phyloP scores from a whole-genome alignment of 2,329 filamentous ascomycete species.

The Pseudogymnoascus sp. region DNA sequence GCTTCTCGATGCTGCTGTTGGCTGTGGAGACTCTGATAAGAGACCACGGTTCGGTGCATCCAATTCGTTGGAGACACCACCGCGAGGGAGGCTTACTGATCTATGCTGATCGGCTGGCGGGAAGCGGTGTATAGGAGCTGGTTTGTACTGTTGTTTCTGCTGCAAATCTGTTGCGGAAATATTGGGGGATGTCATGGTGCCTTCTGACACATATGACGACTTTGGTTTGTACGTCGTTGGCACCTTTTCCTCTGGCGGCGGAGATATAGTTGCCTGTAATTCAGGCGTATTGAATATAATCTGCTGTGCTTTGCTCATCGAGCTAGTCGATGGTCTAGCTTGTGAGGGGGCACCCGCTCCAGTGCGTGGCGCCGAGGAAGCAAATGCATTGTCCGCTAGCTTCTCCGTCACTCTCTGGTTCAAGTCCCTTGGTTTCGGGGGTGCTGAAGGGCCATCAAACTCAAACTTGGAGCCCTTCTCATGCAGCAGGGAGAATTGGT shows the following conservation, averaged over 20 bases:
- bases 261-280: conserved; percentile 42
- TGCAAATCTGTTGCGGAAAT: conserved; percentile 29
- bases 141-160: conserved; percentile 17
- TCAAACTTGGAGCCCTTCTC: conserved; percentile 79
- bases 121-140: conserved; percentile 24
- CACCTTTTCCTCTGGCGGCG: conserved; percentile 27
- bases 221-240: conserved; percentile 17
- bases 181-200: conserved; percentile 69
- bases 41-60: conserved; percentile 15
- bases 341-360: conserved; percentile 11
- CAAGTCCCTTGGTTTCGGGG: conserved; percentile 45
- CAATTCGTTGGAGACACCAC: conserved; percentile 17
- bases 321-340: conserved; percentile 25
- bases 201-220: conserved; percentile 57
- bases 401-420: conserved; percentile 65
- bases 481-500: conserved; percentile 86
- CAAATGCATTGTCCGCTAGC: conserved; percentile 77
- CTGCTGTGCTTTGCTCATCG: conserved; percentile 54
- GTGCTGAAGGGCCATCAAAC: conserved; percentile 56
- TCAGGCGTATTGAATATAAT: conserved; percentile 59
- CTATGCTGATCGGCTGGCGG: conserved; percentile 36
- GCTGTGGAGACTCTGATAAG: conserved; percentile 18
- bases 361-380: conserved; percentile 33
- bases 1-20: conserved; percentile 18
- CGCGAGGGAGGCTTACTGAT: conserved; percentile 42